Percentiles rank a stretch among this genome's conserved stretches.
phyloP scores from a whole-genome alignment of 1,284 basidiomycete genomes.

The Cutaneotrichosporon spelunceum region DNA sequence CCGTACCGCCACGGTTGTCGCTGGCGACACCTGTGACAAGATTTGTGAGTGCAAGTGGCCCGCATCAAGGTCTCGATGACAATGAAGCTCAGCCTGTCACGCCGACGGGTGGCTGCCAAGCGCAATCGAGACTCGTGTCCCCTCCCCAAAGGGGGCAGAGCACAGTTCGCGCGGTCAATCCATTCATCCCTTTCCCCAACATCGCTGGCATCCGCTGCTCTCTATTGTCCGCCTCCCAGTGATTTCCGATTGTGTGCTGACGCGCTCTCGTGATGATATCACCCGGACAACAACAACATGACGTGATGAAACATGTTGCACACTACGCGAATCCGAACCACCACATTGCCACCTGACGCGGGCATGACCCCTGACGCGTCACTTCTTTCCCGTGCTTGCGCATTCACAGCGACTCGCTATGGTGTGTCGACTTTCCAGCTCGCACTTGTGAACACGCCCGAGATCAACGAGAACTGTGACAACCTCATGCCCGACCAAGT shows the following conservation, averaged over 20 bases:
- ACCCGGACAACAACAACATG: not conserved
- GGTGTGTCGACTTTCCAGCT: constrained; percentile 53
- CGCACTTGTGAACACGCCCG: constrained; percentile 49
- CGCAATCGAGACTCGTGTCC: not conserved
- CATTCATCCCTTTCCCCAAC: not conserved
- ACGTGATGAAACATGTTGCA: too few species aligned
- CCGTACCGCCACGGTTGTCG: constrained; percentile 44
- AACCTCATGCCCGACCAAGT: constrained; percentile 46
- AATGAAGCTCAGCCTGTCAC: not conserved
- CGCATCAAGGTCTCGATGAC: not conserved
- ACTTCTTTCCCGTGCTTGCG: not conserved
- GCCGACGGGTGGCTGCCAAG: not conserved
- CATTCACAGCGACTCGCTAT: constrained; percentile 44
- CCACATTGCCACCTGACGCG: not conserved
- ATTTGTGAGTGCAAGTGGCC: constrained; percentile 53
- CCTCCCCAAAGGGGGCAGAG: not conserved
- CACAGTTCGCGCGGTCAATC: not conserved
- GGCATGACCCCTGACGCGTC: not conserved
- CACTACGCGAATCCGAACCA: not conserved
- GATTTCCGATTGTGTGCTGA: not conserved
- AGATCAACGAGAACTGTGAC: constrained; percentile 48
- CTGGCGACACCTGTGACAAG: constrained; percentile 51
- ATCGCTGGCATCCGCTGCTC: not conserved
- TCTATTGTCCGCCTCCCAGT: not conserved
- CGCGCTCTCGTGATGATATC: not conserved